Conservation (phyloP, 2,329 filamentous ascomycete genomes). For the Colletotrichum scovillei region DNA sequence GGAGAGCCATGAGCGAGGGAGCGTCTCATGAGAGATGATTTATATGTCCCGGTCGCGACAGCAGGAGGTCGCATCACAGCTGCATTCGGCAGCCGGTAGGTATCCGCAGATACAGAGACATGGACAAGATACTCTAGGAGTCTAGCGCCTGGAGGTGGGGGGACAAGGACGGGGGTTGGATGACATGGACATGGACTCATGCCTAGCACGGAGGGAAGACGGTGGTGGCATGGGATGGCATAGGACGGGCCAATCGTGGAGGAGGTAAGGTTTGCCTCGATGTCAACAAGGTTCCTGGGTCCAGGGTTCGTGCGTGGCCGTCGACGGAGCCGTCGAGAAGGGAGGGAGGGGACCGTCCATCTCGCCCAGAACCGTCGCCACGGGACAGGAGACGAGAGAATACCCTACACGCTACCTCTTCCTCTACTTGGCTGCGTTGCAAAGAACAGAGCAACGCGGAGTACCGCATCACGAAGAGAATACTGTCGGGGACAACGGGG, state of each 20-base stretch:
- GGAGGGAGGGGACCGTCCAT: background rate
- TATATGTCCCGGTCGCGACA: slow-evolving; percentile 30
- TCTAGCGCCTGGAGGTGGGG: slow-evolving; percentile 23
- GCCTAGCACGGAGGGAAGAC: slow-evolving; percentile 1
- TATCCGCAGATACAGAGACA: slow-evolving; percentile 30
- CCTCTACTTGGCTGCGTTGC: background rate
- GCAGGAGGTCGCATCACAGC: slow-evolving; percentile 19
- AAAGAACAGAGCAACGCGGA: background rate
- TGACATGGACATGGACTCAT: slow-evolving; percentile 29
- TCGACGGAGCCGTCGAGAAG: background rate
- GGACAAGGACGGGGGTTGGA: background rate
- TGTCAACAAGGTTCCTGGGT: slow-evolving; percentile 23
- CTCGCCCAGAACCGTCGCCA: slow-evolving; percentile 24
- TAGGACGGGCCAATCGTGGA: slow-evolving; percentile 4
- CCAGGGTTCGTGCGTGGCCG: background rate
- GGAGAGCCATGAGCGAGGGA: background rate
- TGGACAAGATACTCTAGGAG: background rate
- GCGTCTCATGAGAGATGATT: slow-evolving; percentile 18
- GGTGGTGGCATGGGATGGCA: slow-evolving; percentile 4
- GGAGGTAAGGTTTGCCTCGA: background rate
- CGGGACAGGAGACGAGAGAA: slow-evolving; percentile 22
- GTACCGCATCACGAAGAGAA: background rate
- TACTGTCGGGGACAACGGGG: background rate
- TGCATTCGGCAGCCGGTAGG: slow-evolving; percentile 33
- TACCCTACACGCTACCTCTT: background rate